Conservation (phyloP, 2,329 filamentous ascomycete genomes). For the Allantophomopsis lycopodina region DNA sequence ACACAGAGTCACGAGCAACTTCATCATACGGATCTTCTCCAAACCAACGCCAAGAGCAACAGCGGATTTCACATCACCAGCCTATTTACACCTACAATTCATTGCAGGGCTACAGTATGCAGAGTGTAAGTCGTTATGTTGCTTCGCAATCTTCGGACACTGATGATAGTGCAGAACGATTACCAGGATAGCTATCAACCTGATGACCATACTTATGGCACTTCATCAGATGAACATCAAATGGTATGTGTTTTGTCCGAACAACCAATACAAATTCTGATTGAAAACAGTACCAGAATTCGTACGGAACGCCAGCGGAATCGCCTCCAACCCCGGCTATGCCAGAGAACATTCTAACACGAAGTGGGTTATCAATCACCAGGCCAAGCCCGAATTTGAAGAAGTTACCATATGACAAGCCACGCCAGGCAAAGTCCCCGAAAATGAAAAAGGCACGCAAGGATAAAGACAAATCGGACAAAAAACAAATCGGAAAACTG, state of each 20-base stretch:
- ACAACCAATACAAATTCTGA: too few relatives aligned
- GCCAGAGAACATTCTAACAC: slow-evolving; percentile 9
- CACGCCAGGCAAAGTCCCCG: slow-evolving; percentile 6
- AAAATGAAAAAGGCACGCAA: slow-evolving; percentile 22
- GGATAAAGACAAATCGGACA: slow-evolving; percentile 25
- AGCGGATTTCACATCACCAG: neutral
- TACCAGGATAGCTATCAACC: too few relatives aligned
- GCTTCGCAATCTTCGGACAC: too few relatives aligned
- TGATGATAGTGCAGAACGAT: neutral
- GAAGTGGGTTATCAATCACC: slow-evolving; percentile 13
- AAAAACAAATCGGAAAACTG: slow-evolving; percentile 36
- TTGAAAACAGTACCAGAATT: slow-evolving; percentile 14
- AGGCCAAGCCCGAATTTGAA: slow-evolving; percentile 11
- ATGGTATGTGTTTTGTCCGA: slow-evolving; percentile 7
- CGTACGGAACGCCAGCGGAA: slow-evolving; percentile 35
- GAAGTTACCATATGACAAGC: slow-evolving; percentile 13
- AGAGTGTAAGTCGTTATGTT: too few relatives aligned
- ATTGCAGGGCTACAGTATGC: neutral
- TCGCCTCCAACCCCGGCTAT: slow-evolving; percentile 27
- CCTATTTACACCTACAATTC: neutral
- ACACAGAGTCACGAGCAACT: slow-evolving; percentile 6
- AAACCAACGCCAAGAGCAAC: slow-evolving; percentile 9
- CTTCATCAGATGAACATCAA: neutral
- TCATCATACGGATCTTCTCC: slow-evolving; percentile 13
- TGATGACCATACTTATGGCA: too few relatives aligned